Base-by-base conservation (phyloP, 2,329 filamentous ascomycete genomes). In the Gnomoniopsis smithogilvyi region DNA sequence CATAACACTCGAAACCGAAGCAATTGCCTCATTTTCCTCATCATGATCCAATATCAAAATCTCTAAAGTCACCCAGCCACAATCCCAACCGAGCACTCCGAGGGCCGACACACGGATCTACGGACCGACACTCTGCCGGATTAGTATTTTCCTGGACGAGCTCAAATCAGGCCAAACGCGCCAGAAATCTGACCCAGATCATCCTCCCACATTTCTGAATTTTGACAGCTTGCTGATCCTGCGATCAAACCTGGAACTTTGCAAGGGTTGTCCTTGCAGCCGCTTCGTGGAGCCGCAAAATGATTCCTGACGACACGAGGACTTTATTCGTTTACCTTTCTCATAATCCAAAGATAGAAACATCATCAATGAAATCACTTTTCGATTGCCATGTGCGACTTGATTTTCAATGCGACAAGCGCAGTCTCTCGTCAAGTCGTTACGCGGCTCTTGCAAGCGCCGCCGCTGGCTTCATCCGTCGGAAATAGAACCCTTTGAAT, bases 21-120 rank as follows among this genome's bases (percentile, higher is more conserved):
- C 47, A 33, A 61, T 61, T 59, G 51, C 59, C 56, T 61, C 59
- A 61, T 61, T 33, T 61, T 61, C 38, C 51, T 50, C 46, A 59
- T 49, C 26, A 56, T 52, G 57, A 45, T 47, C 56, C 47, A 51
- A 58, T 59, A 47, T 46, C 30, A 41, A 15, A 1, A 8, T 14
- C 1, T 8, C 26, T 8, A 19, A 59, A 12, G 47, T 34, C 21
- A 21, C 36, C 30, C 46, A 54, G 38, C 47, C 43, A 45, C 47
- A 41, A 33, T 8, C 34, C 47, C 36, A 38, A 36, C 53, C 46
- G 53, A 14, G n/a, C 45, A 38, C 51, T 49, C 48, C 56, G 52
- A 41, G 4, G 50, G 17, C 24, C 17, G 34, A 26, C 22, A 19
- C 36, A 30, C 26, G 36, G 15, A 12, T 15, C 36, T 41, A 24